Evolutionary conservation across 2,329 filamentous ascomycete genomes (phyloP), one percentile per base, ranked within the genome.

Genomic region (Tolypocladium tropicale): DNA sequence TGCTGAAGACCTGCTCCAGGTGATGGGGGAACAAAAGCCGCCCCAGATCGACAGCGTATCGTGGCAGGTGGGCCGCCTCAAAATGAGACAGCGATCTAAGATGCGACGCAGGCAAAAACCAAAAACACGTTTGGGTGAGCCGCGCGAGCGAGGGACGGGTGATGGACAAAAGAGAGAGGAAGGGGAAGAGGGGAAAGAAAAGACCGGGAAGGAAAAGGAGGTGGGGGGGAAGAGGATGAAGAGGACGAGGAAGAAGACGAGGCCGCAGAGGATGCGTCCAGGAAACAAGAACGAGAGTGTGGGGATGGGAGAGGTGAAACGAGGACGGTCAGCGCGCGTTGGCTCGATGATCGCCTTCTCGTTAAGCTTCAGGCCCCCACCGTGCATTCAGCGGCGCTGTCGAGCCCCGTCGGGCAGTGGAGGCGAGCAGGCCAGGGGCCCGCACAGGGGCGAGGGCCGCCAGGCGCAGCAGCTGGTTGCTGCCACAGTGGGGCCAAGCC

Each of bases 1-100:
- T 14, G 53, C 58, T 61, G 59, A 61, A 61, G 59, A 56, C 59
- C 59, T 23, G 59, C 59, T 61, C 56, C 59, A 61, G 58, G 34
- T 46, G 46, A 30, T 53, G 36, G 16, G 21, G 34, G 36, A n/a
- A 53, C 52, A 30, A n/a, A 32, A 30, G 32, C 36, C n/a, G 46
- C 28, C 37, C 32, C 21, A 28, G 30, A 18, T 34, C 32, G 48
- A 43, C n/a, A 32, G 50, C 21, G 41, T 18, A 18, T 30, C 25
- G 37, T n/a, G 23, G 37, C 37, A 34, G 41, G n/a, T n/a, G 36
- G 41, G 52, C 37, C 39, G 52, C 21, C 16, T n/a, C 14, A 21
- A 30, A 43, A 16, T 18, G 2, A 48, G 25, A 48, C 2, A 25
- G 43, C 43, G 43, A 49, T 16, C 46, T 32, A n/a, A 10, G 25